phyloP scores from a whole-genome alignment of 257 asterid genomes.

The Scutellaria baicalensis region DNA sequence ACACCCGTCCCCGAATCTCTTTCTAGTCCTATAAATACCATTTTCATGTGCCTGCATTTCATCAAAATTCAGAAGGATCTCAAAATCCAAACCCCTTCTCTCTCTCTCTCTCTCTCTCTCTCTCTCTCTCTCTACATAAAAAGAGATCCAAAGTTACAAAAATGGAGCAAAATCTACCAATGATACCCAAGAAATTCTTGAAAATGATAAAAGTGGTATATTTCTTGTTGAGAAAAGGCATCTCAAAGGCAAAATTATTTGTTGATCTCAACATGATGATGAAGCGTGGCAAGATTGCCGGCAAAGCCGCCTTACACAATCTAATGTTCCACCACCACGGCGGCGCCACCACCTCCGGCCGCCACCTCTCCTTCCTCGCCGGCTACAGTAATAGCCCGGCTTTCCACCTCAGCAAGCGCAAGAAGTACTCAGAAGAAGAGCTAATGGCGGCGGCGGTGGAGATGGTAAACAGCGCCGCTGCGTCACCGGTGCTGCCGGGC shows the following conservation, averaged over 20 bases:
- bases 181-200: constrained; percentile 61
- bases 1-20: background rate
- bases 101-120: constrained; percentile 7
- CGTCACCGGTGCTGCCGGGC: constrained; percentile 67
- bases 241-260: constrained; percentile 54
- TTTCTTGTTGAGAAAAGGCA: constrained; percentile 68
- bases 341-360: constrained; percentile 1
- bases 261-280: constrained; percentile 48
- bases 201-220: constrained; percentile 37
- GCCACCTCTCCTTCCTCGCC: constrained; percentile 16
- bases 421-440: constrained; percentile 8
- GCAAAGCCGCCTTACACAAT: constrained; percentile 62
- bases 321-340: constrained; percentile 56
- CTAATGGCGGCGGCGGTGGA: constrained; percentile 29
- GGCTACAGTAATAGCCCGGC: constrained; percentile 66
- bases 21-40: constrained; percentile 23
- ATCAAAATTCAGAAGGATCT: constrained; percentile 10
- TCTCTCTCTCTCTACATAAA: background rate
- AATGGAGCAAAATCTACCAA: constrained; percentile 78
- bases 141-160: background rate
- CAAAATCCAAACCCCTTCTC: background rate
- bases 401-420: constrained; percentile 37
- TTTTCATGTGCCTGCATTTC: background rate
- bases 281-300: constrained; percentile 77
- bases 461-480: constrained; percentile 24